Conservation (phyloP, 805 yeast genomes). For the Starmerella gropengiesseri region DNA sequence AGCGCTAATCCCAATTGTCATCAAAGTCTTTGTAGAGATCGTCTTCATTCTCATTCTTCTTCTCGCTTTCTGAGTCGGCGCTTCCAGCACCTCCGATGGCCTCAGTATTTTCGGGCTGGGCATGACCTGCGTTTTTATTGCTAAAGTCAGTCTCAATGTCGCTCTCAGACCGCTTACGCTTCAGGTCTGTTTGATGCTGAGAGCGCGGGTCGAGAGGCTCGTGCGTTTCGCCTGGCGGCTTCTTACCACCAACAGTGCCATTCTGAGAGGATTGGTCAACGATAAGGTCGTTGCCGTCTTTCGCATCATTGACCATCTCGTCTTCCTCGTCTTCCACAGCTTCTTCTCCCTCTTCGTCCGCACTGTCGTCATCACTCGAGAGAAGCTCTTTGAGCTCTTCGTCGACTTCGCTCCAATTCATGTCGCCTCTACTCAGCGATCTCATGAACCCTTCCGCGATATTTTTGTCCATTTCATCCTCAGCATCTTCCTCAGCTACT, state of each 20-base stretch:
- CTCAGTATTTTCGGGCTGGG: no score
- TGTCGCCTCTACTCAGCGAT: conserved; percentile 26
- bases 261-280: no score
- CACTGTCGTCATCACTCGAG: conserved; percentile 21
- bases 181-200: no score
- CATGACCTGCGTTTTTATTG: no score
- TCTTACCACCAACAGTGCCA: neutral
- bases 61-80: conserved; percentile 11
- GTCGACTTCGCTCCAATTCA: conserved; percentile 42
- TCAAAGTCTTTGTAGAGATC: conserved; percentile 16
- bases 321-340: neutral
- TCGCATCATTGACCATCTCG: neutral
- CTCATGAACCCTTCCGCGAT: conserved; percentile 34
- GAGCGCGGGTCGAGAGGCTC: no score
- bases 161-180: no score
- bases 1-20: conserved; percentile 19
- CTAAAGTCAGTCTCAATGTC: no score
- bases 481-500: neutral
- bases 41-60: conserved; percentile 13
- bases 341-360: neutral
- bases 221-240: no score
- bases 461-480: conserved; percentile 35
- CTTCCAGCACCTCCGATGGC: neutral
- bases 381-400: conserved; percentile 47
- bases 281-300: neutral